phyloP scores from a whole-genome alignment of 345 rosid species.

The Salix brachista region DNA sequence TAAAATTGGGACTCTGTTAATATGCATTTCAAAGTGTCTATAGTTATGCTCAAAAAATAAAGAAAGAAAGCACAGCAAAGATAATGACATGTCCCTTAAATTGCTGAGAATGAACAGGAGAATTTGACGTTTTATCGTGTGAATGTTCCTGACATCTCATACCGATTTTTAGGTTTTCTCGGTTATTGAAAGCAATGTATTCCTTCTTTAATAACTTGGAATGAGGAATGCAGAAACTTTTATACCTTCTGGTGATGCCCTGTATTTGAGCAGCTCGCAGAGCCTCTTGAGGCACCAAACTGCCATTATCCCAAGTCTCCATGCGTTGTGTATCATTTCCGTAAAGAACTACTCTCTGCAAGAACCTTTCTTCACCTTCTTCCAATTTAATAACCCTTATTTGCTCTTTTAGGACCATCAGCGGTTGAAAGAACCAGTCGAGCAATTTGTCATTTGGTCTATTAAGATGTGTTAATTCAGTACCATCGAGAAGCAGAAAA shows the following conservation, averaged over 20 bases:
- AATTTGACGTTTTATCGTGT: background rate
- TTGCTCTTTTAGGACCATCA: slow-evolving; percentile 72
- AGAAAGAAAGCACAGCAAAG: background rate
- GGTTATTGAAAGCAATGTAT: too few species aligned
- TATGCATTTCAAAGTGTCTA: too few species aligned
- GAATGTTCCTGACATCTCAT: background rate
- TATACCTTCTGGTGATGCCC: slow-evolving; percentile 83
- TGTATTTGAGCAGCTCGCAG: slow-evolving; percentile 72
- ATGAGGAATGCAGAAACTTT: background rate
- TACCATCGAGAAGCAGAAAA: slow-evolving; percentile 48
- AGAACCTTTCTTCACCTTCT: slow-evolving; percentile 56
- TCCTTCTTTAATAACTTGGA: background rate
- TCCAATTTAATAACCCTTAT: slow-evolving; percentile 48
- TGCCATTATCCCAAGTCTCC: slow-evolving; percentile 56
- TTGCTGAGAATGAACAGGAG: background rate
- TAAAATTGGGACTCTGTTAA: too few species aligned
- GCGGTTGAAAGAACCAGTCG: slow-evolving; percentile 75
- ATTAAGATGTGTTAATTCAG: slow-evolving; percentile 61
- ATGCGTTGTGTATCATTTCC: slow-evolving; percentile 45
- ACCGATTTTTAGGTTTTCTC: background rate
- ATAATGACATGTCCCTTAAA: background rate
- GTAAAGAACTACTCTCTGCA: slow-evolving; percentile 60
- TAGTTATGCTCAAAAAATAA: too few species aligned
- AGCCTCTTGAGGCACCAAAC: slow-evolving; percentile 43
- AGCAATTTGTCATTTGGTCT: slow-evolving; percentile 67